Base-by-base conservation (phyloP, 768 basidiomycete species). In the Psilocybe azurescens region DNA sequence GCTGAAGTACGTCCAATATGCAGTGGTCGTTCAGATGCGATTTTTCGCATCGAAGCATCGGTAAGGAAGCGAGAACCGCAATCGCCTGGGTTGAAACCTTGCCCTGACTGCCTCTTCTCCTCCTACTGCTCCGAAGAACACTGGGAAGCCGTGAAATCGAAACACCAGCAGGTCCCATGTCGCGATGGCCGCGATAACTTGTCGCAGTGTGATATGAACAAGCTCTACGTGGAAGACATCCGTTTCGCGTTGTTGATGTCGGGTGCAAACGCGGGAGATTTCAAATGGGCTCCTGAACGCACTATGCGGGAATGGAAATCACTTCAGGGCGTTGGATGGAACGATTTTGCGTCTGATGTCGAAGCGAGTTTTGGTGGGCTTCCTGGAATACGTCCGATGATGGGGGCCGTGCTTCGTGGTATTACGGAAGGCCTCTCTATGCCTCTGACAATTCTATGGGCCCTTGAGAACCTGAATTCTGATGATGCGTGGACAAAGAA, bases 371-470 rank as follows among this genome's bases (percentile, higher is more conserved):
- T 64, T 10, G 38, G 30, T 8, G 54, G 55, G 18, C 32, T 55
- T 13, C 38, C 61, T 5, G 65, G 67, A 5, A 73, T 74, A 0
- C 68, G 72, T 2, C 58, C 52, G 8, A 49, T 75, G 20, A 58
- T 73, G 7, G 63, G 73, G 56, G 63, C 72, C 2, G 66, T 77
- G 69, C 39, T 77, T 18, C 67, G 75, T 5, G 66, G 61, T 1
- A 69, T 67, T 18, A 74, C 75, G 0, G 70, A 76, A 5, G 58
- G 51, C 14, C 61, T 77, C 16, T 69, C 75, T 3, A 68, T 76
- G 67, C 68, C 75, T 1, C 70, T 77, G 73, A 74, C 73, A 3
- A 75, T 76, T 18, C 54, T 78, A 14, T 74, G 65, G 55, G 75
- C 65, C 1, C 63, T 78, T 1, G 75, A 78, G 49, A 62, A 63